Evolutionary conservation across 306 rosid genomes (phyloP), one percentile per base, ranked within the genome.

Genomic region (Lathyrus oleraceus): DNA sequence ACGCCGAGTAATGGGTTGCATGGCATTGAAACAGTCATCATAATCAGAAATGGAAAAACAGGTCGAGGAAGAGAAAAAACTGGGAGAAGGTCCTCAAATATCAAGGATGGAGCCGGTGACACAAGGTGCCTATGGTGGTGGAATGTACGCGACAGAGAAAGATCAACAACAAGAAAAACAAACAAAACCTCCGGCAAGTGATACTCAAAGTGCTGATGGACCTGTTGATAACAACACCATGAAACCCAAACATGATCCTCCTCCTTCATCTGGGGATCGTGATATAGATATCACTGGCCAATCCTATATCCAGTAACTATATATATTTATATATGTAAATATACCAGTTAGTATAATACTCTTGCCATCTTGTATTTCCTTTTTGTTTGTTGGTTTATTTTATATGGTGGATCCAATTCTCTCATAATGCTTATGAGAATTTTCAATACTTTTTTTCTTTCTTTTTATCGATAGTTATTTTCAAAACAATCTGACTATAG

Each of bases 121-220:
- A 11, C 79, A 67, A 6, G 82, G 72, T 60, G 95, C 95, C 1
- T 87, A 87, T 25, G 96, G 95, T 8, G 96, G 95, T 51, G 96
- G 96, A 61, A 39, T 87, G 80, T 89, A 92, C 69, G 96, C 82
- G 1, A 58, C 83, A 0, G 90, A 84, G 2, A 40, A 72, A 53
- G 84, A 63, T 27, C 69, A 74, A 71, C 63, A 74, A 71, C 74
- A 61, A 5, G 16, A 65, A 56, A 66, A 45, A 20, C 74, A 68
- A 48, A n/a, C 16, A 17, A 85, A 85, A 36, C 49, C 88, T 45
- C 81, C 78, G 0, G 89, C 88, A 4, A 87, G 93, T 38, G 83
- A 87, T 8, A 87, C 70, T n/a, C 91, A 87, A 72, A 82, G 96
- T 63, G 91, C 96, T 19, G 91, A 90, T 53, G 89, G 91, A 3